Percentiles rank a stretch among this genome's conserved stretches.
These are phyloP conservation scores for Cucurbita argyrosperma DNA, from an alignment of 306 rosid genomes.

Conservation along the genomic window DNA sequence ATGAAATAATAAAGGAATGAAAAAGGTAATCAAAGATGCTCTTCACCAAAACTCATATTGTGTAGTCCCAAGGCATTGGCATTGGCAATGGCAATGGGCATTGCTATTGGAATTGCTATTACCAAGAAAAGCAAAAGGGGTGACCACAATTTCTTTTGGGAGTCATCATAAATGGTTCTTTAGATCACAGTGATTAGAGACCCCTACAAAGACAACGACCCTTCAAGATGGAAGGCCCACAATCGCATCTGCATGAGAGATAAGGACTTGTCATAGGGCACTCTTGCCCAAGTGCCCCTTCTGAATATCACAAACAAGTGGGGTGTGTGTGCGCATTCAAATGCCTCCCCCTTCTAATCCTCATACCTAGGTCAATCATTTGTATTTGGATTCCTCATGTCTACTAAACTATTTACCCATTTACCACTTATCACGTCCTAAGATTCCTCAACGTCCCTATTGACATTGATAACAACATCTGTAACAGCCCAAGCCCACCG, in stretches of 20 bases:
- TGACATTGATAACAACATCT: background rate
- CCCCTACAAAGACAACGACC: slow-evolving; percentile 26
- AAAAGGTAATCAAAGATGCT: background rate
- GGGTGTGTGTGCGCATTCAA: background rate
- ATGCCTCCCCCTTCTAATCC: background rate
- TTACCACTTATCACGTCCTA: background rate
- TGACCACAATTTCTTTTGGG: slow-evolving; percentile 23
- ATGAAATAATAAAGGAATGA: background rate
- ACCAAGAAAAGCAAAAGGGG: slow-evolving; percentile 8
- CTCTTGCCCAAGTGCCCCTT: slow-evolving; percentile 1
- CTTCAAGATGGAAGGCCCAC: slow-evolving; percentile 34
- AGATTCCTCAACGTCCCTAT: too few relatives aligned
- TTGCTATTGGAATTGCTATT: background rate
- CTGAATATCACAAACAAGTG: background rate
- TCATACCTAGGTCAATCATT: background rate
- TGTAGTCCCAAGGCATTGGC: slow-evolving; percentile 1
- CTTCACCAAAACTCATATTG: slow-evolving; percentile 5
- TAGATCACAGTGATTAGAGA: slow-evolving; percentile 4
- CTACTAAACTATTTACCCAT: background rate
- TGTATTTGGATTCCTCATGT: background rate
- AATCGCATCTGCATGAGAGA: slow-evolving; percentile 24
- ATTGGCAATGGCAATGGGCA: background rate
- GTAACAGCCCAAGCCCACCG: too few relatives aligned
- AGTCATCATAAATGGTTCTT: slow-evolving; percentile 2
- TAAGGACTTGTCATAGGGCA: slow-evolving; percentile 31